Evolutionary conservation across 2,329 filamentous ascomycete species (phyloP).

Genomic region (Trichophyton benhamiae): DNA sequence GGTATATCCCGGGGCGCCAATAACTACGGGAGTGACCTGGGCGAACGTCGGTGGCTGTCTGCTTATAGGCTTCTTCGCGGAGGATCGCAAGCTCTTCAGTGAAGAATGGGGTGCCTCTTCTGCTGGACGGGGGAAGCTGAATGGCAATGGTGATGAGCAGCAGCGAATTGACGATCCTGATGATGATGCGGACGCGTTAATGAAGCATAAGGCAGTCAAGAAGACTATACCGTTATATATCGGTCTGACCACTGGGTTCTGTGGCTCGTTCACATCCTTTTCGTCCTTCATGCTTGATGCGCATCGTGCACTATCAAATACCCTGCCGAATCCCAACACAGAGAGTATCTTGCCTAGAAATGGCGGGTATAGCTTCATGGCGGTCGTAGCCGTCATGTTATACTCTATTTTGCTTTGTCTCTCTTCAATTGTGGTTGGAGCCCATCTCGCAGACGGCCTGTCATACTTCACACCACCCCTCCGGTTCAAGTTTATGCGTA

Average conservation of each 20-base stretch:
- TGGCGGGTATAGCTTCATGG: slow-evolving; percentile 71
- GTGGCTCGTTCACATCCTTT: slow-evolving; percentile 81
- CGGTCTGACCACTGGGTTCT: slow-evolving; percentile 74
- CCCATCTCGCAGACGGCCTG: slow-evolving; percentile 57
- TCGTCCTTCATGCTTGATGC: slow-evolving; percentile 71
- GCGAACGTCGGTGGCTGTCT: slow-evolving; percentile 73
- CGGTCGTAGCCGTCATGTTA: slow-evolving; percentile 62
- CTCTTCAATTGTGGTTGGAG: slow-evolving; percentile 56
- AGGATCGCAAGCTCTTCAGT: slow-evolving; percentile 65
- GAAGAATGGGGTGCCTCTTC: slow-evolving; percentile 45
- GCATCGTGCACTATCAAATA: slow-evolving; percentile 69
- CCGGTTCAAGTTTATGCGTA: slow-evolving; percentile 45
- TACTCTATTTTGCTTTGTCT: slow-evolving; percentile 59
- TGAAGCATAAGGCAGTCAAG: slow-evolving; percentile 53
- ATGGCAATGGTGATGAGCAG: neutral
- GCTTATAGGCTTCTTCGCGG: slow-evolving; percentile 71
- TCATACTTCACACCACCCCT: slow-evolving; percentile 49
- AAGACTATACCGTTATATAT: slow-evolving; percentile 84
- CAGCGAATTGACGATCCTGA: slow-evolving; percentile 2
- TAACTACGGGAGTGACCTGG: slow-evolving; percentile 68
- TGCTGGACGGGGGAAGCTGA: neutral
- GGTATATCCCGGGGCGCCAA: slow-evolving; percentile 62
- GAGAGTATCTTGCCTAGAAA: slow-evolving; percentile 44
- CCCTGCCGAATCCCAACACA: slow-evolving; percentile 45
- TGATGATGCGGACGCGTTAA: slow-evolving; percentile 19